These are phyloP conservation scores for Aspergillus incahuasiensis DNA, from an alignment of 495 filamentous ascomycete species.

Conservation along the genomic window DNA sequence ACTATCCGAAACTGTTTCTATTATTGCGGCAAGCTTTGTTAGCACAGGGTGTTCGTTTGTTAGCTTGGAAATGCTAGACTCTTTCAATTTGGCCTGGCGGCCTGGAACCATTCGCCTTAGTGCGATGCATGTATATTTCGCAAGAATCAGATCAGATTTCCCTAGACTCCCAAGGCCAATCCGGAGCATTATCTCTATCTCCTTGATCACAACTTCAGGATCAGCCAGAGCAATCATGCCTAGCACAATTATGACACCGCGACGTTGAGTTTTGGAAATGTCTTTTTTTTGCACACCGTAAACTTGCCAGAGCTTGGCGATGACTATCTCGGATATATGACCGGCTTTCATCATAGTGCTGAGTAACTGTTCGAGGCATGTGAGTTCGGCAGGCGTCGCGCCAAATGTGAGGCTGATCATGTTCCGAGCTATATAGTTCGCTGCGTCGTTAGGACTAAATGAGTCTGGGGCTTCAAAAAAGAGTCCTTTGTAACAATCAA, in stretches of 20 bases:
- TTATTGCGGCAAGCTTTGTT: constrained; percentile 71
- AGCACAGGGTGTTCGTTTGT: constrained; percentile 89
- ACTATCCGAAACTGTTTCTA: constrained; percentile 76
- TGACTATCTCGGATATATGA: constrained; percentile 77
- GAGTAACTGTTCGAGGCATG: constrained; percentile 88
- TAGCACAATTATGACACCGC: constrained; percentile 91
- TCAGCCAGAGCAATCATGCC: constrained; percentile 95
- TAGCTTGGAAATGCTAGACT: constrained; percentile 70
- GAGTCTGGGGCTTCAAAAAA: constrained; percentile 92
- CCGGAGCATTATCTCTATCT: constrained; percentile 88
- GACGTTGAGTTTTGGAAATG: constrained; percentile 85
- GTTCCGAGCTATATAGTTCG: constrained; percentile 93
- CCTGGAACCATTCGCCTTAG: constrained; percentile 85
- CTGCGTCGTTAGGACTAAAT: constrained; percentile 83
- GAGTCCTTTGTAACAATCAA: constrained; percentile 91
- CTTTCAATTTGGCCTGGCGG: constrained; percentile 64
- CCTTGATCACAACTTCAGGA: constrained; percentile 85
- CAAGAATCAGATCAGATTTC: constrained; percentile 75
- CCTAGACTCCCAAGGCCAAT: constrained; percentile 83
- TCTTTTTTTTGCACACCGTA: constrained; percentile 92
- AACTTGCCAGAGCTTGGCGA: constrained; percentile 94
- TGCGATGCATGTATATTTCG: constrained; percentile 92
- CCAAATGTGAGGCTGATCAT: constrained; percentile 99
- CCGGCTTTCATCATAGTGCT: constrained; percentile 97
- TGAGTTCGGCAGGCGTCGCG: constrained; percentile 88